These are phyloP conservation scores for Aureoboletus auriporus DNA, from an alignment of 768 basidiomycete species.

Conservation along the genomic window DNA sequence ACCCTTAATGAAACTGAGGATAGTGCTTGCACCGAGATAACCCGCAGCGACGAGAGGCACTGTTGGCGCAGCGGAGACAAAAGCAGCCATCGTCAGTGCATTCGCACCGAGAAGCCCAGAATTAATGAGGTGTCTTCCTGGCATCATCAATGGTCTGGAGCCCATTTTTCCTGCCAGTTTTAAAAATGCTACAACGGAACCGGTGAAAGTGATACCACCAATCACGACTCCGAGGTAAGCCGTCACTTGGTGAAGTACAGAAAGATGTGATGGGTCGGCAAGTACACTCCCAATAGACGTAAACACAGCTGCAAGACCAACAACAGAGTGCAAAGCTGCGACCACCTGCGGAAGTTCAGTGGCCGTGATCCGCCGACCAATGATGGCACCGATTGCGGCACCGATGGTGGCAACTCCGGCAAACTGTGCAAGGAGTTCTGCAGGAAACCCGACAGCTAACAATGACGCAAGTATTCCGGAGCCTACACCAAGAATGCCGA, in stretches of 20 bases:
- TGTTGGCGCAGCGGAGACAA: slow-evolving; percentile 63
- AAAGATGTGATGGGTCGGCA: slow-evolving; percentile 61
- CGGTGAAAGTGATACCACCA: slow-evolving; percentile 87
- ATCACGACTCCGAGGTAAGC: slow-evolving; percentile 86
- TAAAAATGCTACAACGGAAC: slow-evolving; percentile 85
- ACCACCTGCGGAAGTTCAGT: slow-evolving; percentile 87
- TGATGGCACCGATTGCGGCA: slow-evolving; percentile 60
- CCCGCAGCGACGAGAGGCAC: slow-evolving; percentile 74
- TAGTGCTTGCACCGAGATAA: slow-evolving; percentile 68
- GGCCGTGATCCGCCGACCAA: slow-evolving; percentile 80
- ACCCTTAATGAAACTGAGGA: slow-evolving; percentile 81
- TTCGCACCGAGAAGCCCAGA: slow-evolving; percentile 68
- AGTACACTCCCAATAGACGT: slow-evolving; percentile 83
- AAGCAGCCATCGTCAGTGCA: slow-evolving; percentile 69
- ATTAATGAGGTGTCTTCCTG: slow-evolving; percentile 78
- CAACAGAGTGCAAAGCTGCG: slow-evolving; percentile 80
- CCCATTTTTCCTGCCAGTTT: slow-evolving; percentile 83
- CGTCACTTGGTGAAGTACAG: slow-evolving; percentile 73
- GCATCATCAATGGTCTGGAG: slow-evolving; percentile 66
- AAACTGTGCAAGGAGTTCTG: slow-evolving; percentile 73
- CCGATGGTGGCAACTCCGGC: slow-evolving; percentile 74
- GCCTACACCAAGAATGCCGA: slow-evolving; percentile 83
- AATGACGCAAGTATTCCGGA: slow-evolving; percentile 80
- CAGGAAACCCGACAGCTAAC: slow-evolving; percentile 77
- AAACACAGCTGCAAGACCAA: slow-evolving; percentile 85